Base-by-base conservation (phyloP, 371 early-diverging fungal genomes). In the Parasitella parasitica region DNA sequence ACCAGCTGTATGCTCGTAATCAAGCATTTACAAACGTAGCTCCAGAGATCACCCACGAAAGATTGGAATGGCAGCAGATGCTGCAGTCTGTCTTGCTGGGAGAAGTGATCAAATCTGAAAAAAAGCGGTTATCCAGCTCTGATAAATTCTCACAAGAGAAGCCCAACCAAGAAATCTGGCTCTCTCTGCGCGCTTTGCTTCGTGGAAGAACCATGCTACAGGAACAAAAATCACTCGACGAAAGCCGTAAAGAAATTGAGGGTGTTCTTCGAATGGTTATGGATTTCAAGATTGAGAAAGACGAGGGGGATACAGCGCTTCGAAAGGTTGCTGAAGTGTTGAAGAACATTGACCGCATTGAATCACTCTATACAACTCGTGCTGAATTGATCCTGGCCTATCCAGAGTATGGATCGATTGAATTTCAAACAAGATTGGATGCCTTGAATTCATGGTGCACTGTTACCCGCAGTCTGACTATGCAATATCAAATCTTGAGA, bases 61-160 rank as follows among this genome's bases (percentile, higher is more conserved):
- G 91, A 37, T 68, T 86, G 24, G 91, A 91, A 70, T 93, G 93
- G 92, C 92, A 91, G 57, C 84, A 89, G 46, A 92, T 94, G 93
- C 78, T 94, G 13, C 82, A 90, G 32, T 90, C 92, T 15, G 95
- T 93, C 18, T 75, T 94, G 20, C 83, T 86, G 32, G 94, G 95
- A 12, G 93, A 94, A 58, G 91, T 93, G 18, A 86, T 94, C n/a
- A 89, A 89, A 55, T 88, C 87, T 15, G 95, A 94, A 70, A 91
- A 90, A 65, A 83, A 82, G 62, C 82, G 91, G 34, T 63, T 91
- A n/a, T 77, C 85, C 32, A 84, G 82, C 16, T 76, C 83, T 12
- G 82, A 78, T 32, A 75, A 73, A 41, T 76, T 84, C 37, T 63
- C 75, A 30, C 73, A 75, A 41, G 82, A 84, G 53, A 80, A 80